A percentile compares a stretch with the other conserved stretches of the same genome.
Evolutionary conservation across 73 alveolate species (phyloP).

Genomic region (Stentor roeselii): DNA sequence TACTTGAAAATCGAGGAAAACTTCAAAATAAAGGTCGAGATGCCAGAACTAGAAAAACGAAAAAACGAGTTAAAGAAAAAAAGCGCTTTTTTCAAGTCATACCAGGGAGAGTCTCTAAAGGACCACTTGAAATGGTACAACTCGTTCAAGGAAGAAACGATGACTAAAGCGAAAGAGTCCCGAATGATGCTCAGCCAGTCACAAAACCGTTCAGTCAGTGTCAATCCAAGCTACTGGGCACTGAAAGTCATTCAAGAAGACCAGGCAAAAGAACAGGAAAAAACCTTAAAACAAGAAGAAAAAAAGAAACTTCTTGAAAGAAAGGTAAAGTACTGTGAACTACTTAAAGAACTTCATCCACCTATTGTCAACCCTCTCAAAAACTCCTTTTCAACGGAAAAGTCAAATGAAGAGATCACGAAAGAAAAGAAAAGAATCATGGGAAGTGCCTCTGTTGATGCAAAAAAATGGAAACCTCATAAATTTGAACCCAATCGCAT

Average conservation of each 20-base stretch:
- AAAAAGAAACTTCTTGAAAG: background rate
- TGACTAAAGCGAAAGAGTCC: background rate
- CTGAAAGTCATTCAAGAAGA: background rate
- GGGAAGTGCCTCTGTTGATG: background rate
- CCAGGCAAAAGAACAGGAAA: background rate
- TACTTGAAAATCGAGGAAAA: background rate
- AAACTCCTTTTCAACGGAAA: background rate
- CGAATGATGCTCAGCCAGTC: background rate
- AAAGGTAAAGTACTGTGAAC: background rate
- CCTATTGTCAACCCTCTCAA: background rate
- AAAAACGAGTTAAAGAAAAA: background rate
- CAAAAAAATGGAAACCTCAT: background rate
- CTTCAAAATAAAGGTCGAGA: background rate
- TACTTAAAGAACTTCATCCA: background rate
- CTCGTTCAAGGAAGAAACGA: background rate
- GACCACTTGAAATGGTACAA: background rate
- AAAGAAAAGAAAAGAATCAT: background rate
- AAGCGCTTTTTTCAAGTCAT: background rate
- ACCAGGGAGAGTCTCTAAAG: background rate
- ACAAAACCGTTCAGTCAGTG: background rate
- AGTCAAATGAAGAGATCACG: no score
- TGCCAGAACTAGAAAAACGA: constrained; percentile 19
- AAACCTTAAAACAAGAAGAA: background rate
- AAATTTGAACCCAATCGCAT: background rate
- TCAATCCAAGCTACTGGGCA: background rate